phyloP scores from a whole-genome alignment of 1,284 basidiomycete genomes.

The Boletellus dicymbophilus region DNA sequence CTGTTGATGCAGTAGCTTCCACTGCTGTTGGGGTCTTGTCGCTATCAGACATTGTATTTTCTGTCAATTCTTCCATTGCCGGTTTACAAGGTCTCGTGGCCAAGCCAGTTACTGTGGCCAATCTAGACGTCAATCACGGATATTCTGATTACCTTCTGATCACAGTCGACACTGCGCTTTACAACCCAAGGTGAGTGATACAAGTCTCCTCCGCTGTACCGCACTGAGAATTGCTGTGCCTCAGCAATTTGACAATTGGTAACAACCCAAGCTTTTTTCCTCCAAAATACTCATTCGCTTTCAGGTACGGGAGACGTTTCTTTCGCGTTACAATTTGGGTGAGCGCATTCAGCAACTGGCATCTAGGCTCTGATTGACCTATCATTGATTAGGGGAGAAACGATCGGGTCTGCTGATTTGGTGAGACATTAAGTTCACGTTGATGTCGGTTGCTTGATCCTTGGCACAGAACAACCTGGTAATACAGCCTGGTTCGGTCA shows the following conservation, averaged over 20 bases:
- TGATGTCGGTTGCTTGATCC: slow-evolving; percentile 19
- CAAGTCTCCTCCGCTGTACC: background rate
- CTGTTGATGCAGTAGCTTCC: slow-evolving; percentile 59
- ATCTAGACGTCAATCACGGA: slow-evolving; percentile 73
- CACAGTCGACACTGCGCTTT: slow-evolving; percentile 58
- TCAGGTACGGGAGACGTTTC: slow-evolving; percentile 64
- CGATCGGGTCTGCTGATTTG: slow-evolving; percentile 63
- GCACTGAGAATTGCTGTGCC: slow-evolving; percentile 9
- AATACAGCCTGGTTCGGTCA: slow-evolving; percentile 55
- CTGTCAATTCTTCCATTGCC: slow-evolving; percentile 59
- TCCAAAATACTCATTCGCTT: slow-evolving; percentile 5
- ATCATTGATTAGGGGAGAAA: slow-evolving; percentile 43
- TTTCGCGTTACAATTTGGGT: slow-evolving; percentile 63
- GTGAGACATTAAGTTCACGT: slow-evolving; percentile 31
- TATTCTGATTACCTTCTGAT: slow-evolving; percentile 72
- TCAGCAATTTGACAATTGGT: slow-evolving; percentile 72
- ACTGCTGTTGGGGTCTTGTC: slow-evolving; percentile 76
- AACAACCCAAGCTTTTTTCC: slow-evolving; percentile 12
- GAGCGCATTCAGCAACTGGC: slow-evolving; percentile 20
- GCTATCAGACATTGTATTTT: slow-evolving; percentile 62
- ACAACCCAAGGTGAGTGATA: slow-evolving; percentile 57
- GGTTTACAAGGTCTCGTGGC: slow-evolving; percentile 72
- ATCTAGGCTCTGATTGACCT: background rate
- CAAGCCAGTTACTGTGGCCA: slow-evolving; percentile 57
- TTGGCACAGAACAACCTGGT: slow-evolving; percentile 47